phyloP scores from a whole-genome alignment of 345 rosid species.

The Dimocarpus longan region DNA sequence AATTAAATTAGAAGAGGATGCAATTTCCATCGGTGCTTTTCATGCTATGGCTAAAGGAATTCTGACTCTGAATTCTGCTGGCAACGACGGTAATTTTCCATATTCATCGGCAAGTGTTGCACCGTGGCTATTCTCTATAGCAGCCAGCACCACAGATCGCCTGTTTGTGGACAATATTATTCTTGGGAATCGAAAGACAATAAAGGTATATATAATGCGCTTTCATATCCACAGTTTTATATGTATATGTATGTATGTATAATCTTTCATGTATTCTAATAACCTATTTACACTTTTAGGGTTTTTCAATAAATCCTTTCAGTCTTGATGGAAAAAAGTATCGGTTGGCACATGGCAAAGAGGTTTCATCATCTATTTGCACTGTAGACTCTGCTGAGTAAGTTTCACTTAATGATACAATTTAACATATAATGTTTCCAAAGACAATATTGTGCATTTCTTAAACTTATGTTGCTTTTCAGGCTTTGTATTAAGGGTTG shows the following conservation, averaged over 20 bases:
- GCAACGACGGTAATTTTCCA: conserved; percentile 20
- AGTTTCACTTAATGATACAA: conserved; percentile 3
- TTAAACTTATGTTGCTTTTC: conserved; percentile 3
- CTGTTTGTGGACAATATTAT: conserved; percentile 31
- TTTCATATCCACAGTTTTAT: background rate
- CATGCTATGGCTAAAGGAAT: conserved; percentile 62
- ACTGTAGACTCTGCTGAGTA: background rate
- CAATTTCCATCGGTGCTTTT: conserved; percentile 46
- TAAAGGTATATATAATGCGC: conserved; percentile 34
- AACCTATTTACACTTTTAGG: conserved; percentile 25
- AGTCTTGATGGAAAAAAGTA: conserved; percentile 22
- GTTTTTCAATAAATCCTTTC: conserved; percentile 40
- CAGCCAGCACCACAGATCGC: conserved; percentile 55
- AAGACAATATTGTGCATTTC: too few relatives aligned
- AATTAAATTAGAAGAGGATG: background rate
- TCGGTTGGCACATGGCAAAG: conserved; percentile 35
- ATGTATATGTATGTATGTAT: background rate
- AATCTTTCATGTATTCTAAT: background rate
- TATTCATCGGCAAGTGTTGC: conserved; percentile 10
- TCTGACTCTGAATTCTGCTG: conserved; percentile 42
- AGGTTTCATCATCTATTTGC: conserved; percentile 11
- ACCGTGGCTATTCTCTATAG: conserved; percentile 54
- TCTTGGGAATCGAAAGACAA: conserved; percentile 41
- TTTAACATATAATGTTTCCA: background rate
- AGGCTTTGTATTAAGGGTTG: conserved; percentile 33